Evolutionary conservation across 225 moss, liverwort and hornwort species (phyloP), one percentile per base, ranked within the genome.

Genomic region (Polytrichum commune): DNA sequence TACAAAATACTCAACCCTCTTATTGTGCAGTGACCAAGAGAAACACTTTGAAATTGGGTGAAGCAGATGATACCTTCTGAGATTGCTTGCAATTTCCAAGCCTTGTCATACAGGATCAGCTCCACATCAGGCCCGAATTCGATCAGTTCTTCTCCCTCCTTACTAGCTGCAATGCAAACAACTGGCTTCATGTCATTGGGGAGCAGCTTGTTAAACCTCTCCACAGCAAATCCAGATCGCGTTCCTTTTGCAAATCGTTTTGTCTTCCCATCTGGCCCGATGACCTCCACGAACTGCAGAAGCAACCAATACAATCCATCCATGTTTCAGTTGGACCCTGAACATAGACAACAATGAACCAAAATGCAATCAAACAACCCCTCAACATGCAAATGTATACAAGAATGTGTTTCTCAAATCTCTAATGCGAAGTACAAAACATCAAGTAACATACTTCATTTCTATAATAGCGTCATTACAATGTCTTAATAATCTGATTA

Each of bases 71-170:
- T 81, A 96, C 96, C 85, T 75, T 88, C 88, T 67, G 86, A 81
- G 32, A 91, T 84, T 75, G 90, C 87, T 46, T 86, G 88, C 64
- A 96, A 74, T 67, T 60, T 79, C 96, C 96, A 96, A 55, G 82
- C 81, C 73, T 87, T 78, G 55, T 93, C 93, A 81, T 93, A 89
- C 28, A 80, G 66, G 19, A 83, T 60, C 68, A 96, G 96, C 76
- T 92, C 92, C 65, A 90, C 96, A 67, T 96, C 90, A 35, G 89
- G 93, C 1, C 96, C 96, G 72, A 90, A 93, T 64, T 90, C 93
- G 4, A 96, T 90, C 23, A 79, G 73, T 60, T 93, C 90, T 77
- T 96, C 96, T 69, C 90, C 93, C 38, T 91, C 93, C 70, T 93
- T 93, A 56, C 64, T 76, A 3, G 91, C 88, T 54, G 80, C 83